phyloP scores from a whole-genome alignment of 352 stramenopile genomes.

The Pythium insidiosum region DNA sequence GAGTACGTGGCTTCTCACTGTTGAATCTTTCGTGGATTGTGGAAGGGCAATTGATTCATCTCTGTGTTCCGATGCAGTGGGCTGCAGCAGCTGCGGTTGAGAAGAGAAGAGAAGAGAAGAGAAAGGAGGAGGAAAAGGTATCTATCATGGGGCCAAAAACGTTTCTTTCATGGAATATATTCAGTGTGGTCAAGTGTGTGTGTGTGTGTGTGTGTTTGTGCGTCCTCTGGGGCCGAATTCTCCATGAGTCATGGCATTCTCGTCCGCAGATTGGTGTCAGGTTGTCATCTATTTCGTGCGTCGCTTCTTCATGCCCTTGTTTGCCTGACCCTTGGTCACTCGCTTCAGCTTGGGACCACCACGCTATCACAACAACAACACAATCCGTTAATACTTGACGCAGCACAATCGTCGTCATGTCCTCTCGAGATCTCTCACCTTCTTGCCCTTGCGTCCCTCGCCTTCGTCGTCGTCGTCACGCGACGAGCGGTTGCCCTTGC shows the following conservation, averaged over 20 bases:
- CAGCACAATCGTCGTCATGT: not conserved
- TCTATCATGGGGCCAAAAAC: no score
- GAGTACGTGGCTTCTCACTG: conserved; percentile 20
- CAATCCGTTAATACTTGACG: conserved; percentile 2
- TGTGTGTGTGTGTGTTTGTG: no score
- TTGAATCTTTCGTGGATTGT: not conserved
- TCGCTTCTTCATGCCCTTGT: conserved; percentile 40
- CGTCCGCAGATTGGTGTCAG: no score
- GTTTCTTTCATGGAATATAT: no score
- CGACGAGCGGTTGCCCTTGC: conserved; percentile 58
- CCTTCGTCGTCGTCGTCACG: conserved; percentile 48
- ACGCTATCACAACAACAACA: conserved; percentile 4
- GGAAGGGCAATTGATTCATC: not conserved
- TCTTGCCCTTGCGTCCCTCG: conserved; percentile 44
- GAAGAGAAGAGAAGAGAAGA: not conserved
- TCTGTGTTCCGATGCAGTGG: conserved; percentile 23
- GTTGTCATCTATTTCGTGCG: conserved; percentile 34
- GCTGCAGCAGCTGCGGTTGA: conserved; percentile 37
- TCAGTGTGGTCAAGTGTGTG: no score
- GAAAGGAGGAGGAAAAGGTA: not conserved
- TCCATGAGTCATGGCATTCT: no score
- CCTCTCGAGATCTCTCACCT: conserved; percentile 15
- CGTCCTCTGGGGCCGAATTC: no score
- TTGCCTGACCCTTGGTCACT: conserved; percentile 59
- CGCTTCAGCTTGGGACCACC: conserved; percentile 56